These are phyloP conservation scores for Penicillium cinerascens DNA, from an alignment of 495 filamentous ascomycete genomes.

Conservation along the genomic window DNA sequence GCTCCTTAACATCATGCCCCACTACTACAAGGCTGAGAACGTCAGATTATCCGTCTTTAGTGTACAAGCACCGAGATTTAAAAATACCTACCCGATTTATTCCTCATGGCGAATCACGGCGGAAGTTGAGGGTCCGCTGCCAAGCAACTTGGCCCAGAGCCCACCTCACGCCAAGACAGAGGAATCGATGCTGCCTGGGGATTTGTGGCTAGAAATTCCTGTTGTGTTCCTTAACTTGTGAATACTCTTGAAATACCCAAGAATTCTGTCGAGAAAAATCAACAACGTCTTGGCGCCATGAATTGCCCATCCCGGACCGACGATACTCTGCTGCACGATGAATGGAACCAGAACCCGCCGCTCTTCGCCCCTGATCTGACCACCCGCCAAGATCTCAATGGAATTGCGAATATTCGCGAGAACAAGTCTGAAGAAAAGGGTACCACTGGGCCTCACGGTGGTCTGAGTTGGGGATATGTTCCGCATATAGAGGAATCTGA, in stretches of 20 bases:
- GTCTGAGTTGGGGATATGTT: conserved; percentile 10
- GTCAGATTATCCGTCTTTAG: no score
- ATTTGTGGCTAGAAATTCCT: background rate
- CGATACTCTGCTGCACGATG: conserved; percentile 42
- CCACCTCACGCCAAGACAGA: background rate
- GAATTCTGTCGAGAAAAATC: no score
- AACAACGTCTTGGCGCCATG: conserved; percentile 34
- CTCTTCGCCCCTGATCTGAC: conserved; percentile 50
- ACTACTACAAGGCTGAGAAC: background rate
- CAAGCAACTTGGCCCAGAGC: background rate
- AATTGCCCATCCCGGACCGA: conserved; percentile 57
- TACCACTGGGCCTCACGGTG: background rate
- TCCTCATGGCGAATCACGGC: background rate
- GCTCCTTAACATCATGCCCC: background rate
- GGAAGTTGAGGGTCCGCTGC: background rate
- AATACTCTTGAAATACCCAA: no score
- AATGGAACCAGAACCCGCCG: conserved; percentile 54
- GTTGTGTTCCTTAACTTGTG: background rate
- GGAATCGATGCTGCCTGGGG: conserved; percentile 1
- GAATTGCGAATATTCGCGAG: conserved; percentile 29
- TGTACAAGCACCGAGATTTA: background rate
- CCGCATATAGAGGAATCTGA: conserved; percentile 5
- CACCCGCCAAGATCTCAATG: conserved; percentile 57
- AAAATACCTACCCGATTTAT: background rate
- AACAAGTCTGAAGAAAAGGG: conserved; percentile 8